These are phyloP conservation scores for Neurospora cerealis DNA, from an alignment of 495 filamentous ascomycete species.

Conservation along the genomic window DNA sequence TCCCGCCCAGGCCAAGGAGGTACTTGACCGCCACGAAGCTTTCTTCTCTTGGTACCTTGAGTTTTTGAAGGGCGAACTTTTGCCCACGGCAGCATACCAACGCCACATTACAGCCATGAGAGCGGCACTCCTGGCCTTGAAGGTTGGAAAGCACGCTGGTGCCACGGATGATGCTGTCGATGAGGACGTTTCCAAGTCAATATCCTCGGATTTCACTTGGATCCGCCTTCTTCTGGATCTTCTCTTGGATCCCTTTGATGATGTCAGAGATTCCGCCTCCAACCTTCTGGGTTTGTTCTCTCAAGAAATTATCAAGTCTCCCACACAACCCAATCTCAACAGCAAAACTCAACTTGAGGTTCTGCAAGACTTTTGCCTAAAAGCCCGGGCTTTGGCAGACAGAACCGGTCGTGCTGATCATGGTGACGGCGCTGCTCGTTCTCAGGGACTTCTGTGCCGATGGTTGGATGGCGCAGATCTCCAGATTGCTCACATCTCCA, in stretches of 20 bases:
- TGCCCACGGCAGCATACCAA: constrained; percentile 72
- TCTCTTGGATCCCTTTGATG: constrained; percentile 82
- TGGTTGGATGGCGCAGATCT: constrained; percentile 28
- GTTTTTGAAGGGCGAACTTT: constrained; percentile 63
- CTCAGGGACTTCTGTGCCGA: constrained; percentile 41
- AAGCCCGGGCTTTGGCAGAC: constrained; percentile 48
- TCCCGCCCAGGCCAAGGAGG: constrained; percentile 10
- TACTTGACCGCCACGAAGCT: constrained; percentile 34
- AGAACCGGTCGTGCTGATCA: constrained; percentile 72
- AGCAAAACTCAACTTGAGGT: constrained; percentile 14
- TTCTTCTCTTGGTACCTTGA: constrained; percentile 62
- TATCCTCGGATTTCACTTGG: constrained; percentile 32
- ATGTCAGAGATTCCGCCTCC: constrained; percentile 62
- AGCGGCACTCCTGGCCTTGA: constrained; percentile 49
- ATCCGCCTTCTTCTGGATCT: constrained; percentile 65
- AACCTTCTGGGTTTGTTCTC: constrained; percentile 41
- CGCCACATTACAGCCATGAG: constrained; percentile 74
- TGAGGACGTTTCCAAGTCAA: constrained; percentile 8
- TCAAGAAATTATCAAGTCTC: constrained; percentile 14
- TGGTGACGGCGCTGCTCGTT: constrained; percentile 71
- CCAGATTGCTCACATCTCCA: constrained; percentile 34
- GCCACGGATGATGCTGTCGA: constrained; percentile 18
- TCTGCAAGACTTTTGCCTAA: constrained; percentile 26
- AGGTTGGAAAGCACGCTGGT: constrained; percentile 32
- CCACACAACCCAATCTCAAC: background rate